Evolutionary conservation across 345 rosid genomes (phyloP).

Genomic region (Lenwebbia sp.): DNA sequence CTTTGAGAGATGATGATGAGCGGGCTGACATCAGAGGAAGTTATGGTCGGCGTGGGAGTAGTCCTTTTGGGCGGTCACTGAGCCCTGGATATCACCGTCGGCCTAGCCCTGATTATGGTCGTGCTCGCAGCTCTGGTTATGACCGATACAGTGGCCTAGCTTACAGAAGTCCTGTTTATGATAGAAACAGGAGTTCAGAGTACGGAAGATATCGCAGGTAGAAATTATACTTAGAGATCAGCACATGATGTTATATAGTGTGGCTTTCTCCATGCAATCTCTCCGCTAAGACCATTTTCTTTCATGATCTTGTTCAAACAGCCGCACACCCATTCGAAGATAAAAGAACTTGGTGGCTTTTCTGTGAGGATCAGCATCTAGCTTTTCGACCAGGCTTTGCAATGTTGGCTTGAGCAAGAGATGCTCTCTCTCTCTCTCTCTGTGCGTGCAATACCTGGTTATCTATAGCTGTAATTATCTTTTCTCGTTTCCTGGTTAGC

Average conservation of each 20-base stretch:
- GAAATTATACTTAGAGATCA: background rate
- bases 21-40: constrained; percentile 53
- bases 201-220: constrained; percentile 62
- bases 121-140: constrained; percentile 35
- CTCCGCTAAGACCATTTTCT: background rate
- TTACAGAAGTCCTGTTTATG: background rate
- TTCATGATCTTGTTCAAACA: constrained; percentile 7
- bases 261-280: background rate
- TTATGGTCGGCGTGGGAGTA: constrained; percentile 18
- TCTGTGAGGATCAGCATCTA: background rate
- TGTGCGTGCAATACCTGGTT: background rate
- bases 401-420: background rate
- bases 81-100: constrained; percentile 57
- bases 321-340: constrained; percentile 62
- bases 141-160: constrained; percentile 15
- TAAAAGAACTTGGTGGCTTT: constrained; percentile 23
- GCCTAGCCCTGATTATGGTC: constrained; percentile 64
- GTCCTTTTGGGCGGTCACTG: constrained; percentile 46
- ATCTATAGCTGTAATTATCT: background rate
- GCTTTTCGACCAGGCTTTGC: background rate
- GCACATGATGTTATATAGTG: background rate
- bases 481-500: background rate
- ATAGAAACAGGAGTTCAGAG: constrained; percentile 25
- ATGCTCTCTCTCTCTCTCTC: background rate
- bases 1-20: constrained; percentile 69